Evolutionary conservation across 768 basidiomycete species (phyloP).

Genomic region (Pleurotus tuber-regium): DNA sequence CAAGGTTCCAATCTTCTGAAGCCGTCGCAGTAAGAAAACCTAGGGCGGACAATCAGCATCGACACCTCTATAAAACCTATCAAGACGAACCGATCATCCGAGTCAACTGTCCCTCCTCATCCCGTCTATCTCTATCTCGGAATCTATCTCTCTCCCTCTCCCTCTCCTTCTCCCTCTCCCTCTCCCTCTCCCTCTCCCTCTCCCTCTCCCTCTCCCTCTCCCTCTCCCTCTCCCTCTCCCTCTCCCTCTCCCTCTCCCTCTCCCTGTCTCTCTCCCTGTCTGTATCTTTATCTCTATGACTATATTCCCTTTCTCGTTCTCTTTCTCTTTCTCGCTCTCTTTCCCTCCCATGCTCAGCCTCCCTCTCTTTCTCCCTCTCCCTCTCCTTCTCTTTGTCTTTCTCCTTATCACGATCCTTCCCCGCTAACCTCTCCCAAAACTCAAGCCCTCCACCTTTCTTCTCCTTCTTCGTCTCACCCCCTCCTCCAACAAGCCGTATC

Average conservation of each 20-base stretch:
- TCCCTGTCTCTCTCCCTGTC: slow-evolving; percentile 37
- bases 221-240: slow-evolving; percentile 31
- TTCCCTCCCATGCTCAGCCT: slow-evolving; percentile 36
- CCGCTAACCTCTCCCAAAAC: slow-evolving; percentile 45
- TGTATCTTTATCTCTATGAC: slow-evolving; percentile 23
- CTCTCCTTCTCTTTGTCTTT: slow-evolving; percentile 34
- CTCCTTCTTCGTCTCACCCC: slow-evolving; percentile 41
- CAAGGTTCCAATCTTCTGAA: slow-evolving; percentile 79
- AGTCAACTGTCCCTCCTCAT: slow-evolving; percentile 51
- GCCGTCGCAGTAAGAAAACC: slow-evolving; percentile 75
- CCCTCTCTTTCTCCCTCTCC: slow-evolving; percentile 27
- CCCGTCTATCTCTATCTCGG: slow-evolving; percentile 31
- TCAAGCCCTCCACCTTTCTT: slow-evolving; percentile 34
- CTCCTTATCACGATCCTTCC: slow-evolving; percentile 30
- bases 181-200: slow-evolving; percentile 40
- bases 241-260: slow-evolving; percentile 30
- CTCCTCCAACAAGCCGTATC: slow-evolving; percentile 7
- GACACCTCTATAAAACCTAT: too few species aligned
- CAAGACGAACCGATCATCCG: slow-evolving; percentile 66
- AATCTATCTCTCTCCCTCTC: slow-evolving; percentile 20
- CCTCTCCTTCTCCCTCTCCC: slow-evolving; percentile 20
- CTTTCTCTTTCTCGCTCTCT: slow-evolving; percentile 12
- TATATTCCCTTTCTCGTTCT: slow-evolving; percentile 29
- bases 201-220: slow-evolving; percentile 31
- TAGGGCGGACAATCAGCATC: too few species aligned